These are phyloP conservation scores for Falciphora oryzae DNA, from an alignment of 2,329 filamentous ascomycete genomes.

Conservation along the genomic window DNA sequence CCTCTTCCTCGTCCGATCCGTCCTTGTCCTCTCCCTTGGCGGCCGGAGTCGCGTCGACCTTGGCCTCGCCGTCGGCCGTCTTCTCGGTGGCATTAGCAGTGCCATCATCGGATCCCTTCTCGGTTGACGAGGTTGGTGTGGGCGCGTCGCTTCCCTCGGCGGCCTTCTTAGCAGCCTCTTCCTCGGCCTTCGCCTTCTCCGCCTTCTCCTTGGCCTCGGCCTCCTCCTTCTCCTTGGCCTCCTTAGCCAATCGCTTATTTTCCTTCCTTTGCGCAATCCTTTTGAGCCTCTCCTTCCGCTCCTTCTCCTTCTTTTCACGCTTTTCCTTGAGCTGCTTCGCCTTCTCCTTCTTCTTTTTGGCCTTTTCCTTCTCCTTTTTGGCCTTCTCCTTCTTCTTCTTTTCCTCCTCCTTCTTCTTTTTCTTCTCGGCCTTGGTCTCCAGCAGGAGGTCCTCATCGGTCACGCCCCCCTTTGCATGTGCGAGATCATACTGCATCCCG, in stretches of 20 bases:
- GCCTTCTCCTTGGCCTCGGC: conserved; percentile 20
- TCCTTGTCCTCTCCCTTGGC: conserved; percentile 16
- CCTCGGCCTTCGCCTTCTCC: conserved; percentile 22
- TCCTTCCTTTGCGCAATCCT: conserved; percentile 19
- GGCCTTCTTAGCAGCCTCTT: conserved; percentile 1
- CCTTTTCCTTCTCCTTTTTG: conserved; percentile 23
- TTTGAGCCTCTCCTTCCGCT: conserved; percentile 17
- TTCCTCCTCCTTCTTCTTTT: conserved; percentile 9
- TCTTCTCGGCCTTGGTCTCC: conserved; percentile 8
- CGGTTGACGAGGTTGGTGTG: background rate
- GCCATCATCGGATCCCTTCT: conserved; percentile 18
- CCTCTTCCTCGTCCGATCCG: conserved; percentile 11
- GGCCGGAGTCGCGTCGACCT: conserved; percentile 4
- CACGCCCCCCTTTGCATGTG: conserved; percentile 36
- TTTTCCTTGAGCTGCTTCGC: conserved; percentile 17
- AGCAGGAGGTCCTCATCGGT: conserved; percentile 14
- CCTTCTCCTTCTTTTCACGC: background rate
- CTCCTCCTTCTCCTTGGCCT: conserved; percentile 18
- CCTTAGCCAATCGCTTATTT: conserved; percentile 12
- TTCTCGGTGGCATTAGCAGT: conserved; percentile 13
- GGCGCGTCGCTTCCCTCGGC: background rate
- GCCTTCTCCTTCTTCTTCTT: conserved; percentile 18
- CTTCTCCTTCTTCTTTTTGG: conserved; percentile 19
- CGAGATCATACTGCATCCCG: conserved; percentile 55
- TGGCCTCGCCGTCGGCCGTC: conserved; percentile 9